phyloP scores from a whole-genome alignment of 805 yeast species.

The Saccharomyces jurei region DNA sequence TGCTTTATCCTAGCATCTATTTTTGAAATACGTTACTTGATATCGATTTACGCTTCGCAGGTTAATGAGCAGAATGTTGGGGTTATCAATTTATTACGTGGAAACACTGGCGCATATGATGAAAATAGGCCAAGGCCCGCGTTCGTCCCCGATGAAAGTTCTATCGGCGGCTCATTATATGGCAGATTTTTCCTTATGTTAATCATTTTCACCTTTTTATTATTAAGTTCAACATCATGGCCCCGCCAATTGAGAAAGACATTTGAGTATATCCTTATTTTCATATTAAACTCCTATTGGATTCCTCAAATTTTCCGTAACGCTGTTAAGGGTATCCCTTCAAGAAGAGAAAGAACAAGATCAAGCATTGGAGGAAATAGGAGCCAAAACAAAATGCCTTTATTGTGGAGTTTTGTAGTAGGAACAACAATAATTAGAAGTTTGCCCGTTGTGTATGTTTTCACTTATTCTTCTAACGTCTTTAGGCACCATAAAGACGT shows the following conservation, averaged over 20 bases:
- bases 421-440: constrained; percentile 58
- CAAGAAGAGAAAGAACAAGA: constrained; percentile 16
- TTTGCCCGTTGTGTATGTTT: constrained; percentile 58
- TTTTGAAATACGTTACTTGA: constrained; percentile 69
- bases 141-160: constrained; percentile 42
- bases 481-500: constrained; percentile 63
- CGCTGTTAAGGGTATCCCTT: constrained; percentile 26
- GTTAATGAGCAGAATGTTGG: constrained; percentile 61
- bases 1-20: constrained; percentile 62
- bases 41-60: constrained; percentile 60
- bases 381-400: constrained; percentile 41
- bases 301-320: constrained; percentile 81
- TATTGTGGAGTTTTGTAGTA: constrained; percentile 67
- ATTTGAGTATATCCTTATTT: constrained; percentile 49
- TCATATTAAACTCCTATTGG: constrained; percentile 68
- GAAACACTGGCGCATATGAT: constrained; percentile 28
- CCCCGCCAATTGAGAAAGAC: constrained; percentile 44
- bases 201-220: constrained; percentile 47
- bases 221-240: constrained; percentile 56
- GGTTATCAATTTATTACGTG: constrained; percentile 58
- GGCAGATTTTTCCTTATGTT: constrained; percentile 48
- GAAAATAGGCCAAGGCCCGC: constrained; percentile 18
- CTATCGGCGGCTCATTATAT: constrained; percentile 49
- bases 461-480: constrained; percentile 46
- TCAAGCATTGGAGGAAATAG: constrained; percentile 11